Percentiles rank a stretch among this genome's conserved stretches.
phyloP scores from a whole-genome alignment of 169 alveolate species.

The Prorocentrum cordatum region DNA sequence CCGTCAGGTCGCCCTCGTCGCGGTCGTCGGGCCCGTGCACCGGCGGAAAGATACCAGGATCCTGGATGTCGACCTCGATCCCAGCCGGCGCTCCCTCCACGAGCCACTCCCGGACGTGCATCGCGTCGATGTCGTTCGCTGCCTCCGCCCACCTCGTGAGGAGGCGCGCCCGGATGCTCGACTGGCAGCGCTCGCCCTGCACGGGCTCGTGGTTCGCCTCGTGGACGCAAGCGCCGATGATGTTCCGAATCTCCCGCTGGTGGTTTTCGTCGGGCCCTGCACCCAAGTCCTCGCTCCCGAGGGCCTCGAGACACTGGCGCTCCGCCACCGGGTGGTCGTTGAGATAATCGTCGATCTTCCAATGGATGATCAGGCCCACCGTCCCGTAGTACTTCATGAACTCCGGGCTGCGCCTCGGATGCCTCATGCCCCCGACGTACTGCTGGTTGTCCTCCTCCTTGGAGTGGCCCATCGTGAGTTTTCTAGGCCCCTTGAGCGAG shows the following conservation, averaged over 20 bases:
- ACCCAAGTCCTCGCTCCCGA: neutral
- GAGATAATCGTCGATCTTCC: neutral
- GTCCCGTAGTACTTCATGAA: neutral
- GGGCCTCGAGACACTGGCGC: neutral
- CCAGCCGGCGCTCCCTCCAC: conserved; percentile 15
- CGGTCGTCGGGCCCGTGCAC: neutral
- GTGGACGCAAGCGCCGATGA: neutral
- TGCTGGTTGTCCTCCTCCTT: too few species aligned
- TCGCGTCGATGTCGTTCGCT: neutral
- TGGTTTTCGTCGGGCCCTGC: neutral
- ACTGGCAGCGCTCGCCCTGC: neutral
- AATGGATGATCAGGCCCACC: neutral
- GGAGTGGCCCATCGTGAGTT: neutral
- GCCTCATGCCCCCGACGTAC: neutral
- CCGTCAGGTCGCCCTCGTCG: neutral
- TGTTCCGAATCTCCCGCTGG: neutral
- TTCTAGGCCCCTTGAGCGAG: neutral
- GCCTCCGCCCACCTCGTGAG: neutral
- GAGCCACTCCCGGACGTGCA: neutral
- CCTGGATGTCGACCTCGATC: neutral
- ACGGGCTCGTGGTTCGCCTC: neutral
- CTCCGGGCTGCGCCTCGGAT: neutral
- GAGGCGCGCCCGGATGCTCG: neutral
- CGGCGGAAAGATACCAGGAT: neutral
- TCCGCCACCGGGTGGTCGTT: neutral